Evolutionary conservation across 108 stramenopile species (phyloP), one percentile per base, ranked within the genome.

Genomic region (Asterionellopsis glacialis): DNA sequence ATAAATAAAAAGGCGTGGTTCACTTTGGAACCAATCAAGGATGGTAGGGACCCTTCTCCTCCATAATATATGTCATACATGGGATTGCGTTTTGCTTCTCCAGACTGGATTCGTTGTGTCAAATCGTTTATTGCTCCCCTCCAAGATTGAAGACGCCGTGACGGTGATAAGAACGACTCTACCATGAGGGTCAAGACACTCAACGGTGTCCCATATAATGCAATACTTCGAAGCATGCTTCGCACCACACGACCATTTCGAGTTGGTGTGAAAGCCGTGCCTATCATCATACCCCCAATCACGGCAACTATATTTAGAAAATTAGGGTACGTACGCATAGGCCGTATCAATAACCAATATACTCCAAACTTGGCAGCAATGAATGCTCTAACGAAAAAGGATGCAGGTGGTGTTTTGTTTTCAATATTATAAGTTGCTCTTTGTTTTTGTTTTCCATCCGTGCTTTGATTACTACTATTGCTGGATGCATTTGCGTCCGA

Each of bases 1-100:
- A 65, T 79, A 53, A 87, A 80, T n/a, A 87, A 40, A 1, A 84
- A 45, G 11, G 75, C 83, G 12, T 51, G 42, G 21, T 69, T 76
- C 0, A 44, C 59, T 6, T 48, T 60, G 6, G 59, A 60, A 23
- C 12, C 43, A 28, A 19, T 60, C n/a, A 47, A 45, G 19, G 45
- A 45, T 19, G 59, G 15, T 21, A 60, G 45, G 44, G 22, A 47
- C 18, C 13, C 45, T 11, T 45, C 48, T 9, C 22, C 22, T 49
- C 48, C 18, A 43, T 74, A 84, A 55, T 80, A 84, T 1, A 77
- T 60, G 57, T 80, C 79, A 43, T 77, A 84, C 11, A 45, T 51
- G 0, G 43, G 59, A 23, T 78, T 58, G 44, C 79, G 66, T 48
- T 71, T 58, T n/a, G 82, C 79, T 7, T 76, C 47, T 23, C 65